These are phyloP conservation scores for Paulownia fortunei DNA, from an alignment of 257 asterid species.

Conservation along the genomic window DNA sequence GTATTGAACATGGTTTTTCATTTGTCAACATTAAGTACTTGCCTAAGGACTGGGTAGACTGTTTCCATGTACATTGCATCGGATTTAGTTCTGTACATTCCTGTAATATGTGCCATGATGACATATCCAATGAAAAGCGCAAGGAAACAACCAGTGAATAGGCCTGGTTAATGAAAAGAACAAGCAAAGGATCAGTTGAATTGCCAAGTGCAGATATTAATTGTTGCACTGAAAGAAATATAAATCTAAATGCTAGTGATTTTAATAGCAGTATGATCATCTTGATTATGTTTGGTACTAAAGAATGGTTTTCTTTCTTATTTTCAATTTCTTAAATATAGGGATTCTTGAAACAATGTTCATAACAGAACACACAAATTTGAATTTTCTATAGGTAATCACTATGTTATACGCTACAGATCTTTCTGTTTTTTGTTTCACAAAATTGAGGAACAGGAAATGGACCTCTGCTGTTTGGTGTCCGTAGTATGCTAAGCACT, in stretches of 20 bases:
- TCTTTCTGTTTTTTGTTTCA: background rate
- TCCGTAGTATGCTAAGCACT: background rate
- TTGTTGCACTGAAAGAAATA: background rate
- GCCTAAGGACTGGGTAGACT: constrained; percentile 88
- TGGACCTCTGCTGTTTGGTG: background rate
- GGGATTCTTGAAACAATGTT: too few species aligned
- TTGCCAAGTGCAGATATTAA: background rate
- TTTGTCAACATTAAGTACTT: constrained; percentile 33
- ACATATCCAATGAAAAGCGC: constrained; percentile 81
- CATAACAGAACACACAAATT: too few species aligned
- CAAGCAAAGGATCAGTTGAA: constrained; percentile 11
- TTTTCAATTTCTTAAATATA: background rate
- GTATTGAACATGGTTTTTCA: background rate
- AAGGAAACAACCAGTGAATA: constrained; percentile 77
- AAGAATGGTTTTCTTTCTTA: too few species aligned
- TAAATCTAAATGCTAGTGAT: background rate
- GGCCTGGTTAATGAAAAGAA: constrained; percentile 53
- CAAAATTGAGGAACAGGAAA: background rate
- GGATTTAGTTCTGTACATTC: constrained; percentile 67
- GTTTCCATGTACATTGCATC: constrained; percentile 87
- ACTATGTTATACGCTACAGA: too few species aligned
- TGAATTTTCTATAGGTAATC: too few species aligned
- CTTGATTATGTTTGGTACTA: too few species aligned
- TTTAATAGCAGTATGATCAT: background rate
- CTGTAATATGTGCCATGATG: constrained; percentile 81